Conservation (phyloP, 2,329 filamentous ascomycete species). For the Ophiostoma piceae region DNA sequence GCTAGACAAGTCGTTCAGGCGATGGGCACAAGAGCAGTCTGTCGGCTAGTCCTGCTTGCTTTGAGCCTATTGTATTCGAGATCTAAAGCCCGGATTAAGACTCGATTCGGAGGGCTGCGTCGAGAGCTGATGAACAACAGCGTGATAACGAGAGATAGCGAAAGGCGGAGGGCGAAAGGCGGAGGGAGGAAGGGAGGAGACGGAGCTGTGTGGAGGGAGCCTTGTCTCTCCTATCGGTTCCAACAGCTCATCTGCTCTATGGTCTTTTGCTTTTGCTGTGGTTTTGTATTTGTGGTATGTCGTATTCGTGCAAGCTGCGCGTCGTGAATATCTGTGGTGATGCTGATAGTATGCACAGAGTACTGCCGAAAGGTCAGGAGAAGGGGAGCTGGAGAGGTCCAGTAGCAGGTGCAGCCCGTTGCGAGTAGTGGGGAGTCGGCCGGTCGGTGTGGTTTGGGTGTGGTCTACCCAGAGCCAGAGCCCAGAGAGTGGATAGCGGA, state of each 20-base stretch:
- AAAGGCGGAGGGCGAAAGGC: background rate
- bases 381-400: background rate
- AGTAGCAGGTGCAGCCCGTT: background rate
- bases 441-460: background rate
- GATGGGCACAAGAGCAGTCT: background rate
- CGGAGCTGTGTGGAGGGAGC: slow-evolving; percentile 2
- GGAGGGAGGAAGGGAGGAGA: slow-evolving; percentile 2
- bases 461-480: background rate
- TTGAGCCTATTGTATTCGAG: background rate
- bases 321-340: background rate
- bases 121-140: background rate
- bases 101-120: background rate
- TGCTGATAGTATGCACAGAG: background rate
- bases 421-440: background rate
- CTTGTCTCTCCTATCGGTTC: slow-evolving; percentile 10
- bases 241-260: slow-evolving; percentile 5
- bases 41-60: background rate
- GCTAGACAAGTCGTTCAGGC: background rate
- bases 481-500: slow-evolving; percentile 1
- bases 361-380: background rate
- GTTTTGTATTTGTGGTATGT: background rate
- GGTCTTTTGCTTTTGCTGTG: background rate
- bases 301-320: slow-evolving; percentile 1
- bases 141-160: background rate
- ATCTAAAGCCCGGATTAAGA: background rate